These are phyloP conservation scores for Coemansia guatemalensis DNA, from an alignment of 192 early-diverging fungal species.

Conservation along the genomic window DNA sequence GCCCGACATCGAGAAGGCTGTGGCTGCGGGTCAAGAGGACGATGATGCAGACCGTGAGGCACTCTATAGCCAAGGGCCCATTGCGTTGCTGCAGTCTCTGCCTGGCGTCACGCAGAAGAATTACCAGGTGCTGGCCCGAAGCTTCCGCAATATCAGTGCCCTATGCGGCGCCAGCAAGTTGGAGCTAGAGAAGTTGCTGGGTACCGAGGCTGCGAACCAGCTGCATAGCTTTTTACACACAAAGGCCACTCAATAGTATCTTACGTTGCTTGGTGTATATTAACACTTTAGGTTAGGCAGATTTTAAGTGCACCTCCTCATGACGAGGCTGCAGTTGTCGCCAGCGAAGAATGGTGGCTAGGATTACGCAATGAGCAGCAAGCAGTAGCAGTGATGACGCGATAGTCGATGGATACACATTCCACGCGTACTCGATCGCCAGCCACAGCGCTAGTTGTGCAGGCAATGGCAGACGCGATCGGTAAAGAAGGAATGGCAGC, in stretches of 20 bases:
- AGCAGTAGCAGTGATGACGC: conserved; percentile 54
- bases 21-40: conserved; percentile 68
- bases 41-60: conserved; percentile 61
- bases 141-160: conserved; percentile 63
- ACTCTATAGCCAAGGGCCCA: conserved; percentile 67
- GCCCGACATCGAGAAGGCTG: conserved; percentile 69
- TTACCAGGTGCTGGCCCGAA: conserved; percentile 72
- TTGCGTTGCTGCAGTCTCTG: conserved; percentile 78
- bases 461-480: conserved; percentile 7
- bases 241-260: conserved; percentile 2
- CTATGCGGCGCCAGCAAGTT: conserved; percentile 57
- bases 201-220: conserved; percentile 58
- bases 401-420: conserved; percentile 79
- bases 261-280: background rate
- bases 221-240: conserved; percentile 68
- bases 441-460: conserved; percentile 22
- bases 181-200: conserved; percentile 58
- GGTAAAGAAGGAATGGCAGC: conserved; percentile 77
- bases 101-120: conserved; percentile 85
- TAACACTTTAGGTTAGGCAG: background rate
- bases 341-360: conserved; percentile 33
- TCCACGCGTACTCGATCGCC: conserved; percentile 79
- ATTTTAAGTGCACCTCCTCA: background rate
- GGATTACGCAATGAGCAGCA: conserved; percentile 57
- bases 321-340: background rate